phyloP scores from a whole-genome alignment of 225 moss, liverwort and hornwort genomes.

The Pseudoscleropodium purum region DNA sequence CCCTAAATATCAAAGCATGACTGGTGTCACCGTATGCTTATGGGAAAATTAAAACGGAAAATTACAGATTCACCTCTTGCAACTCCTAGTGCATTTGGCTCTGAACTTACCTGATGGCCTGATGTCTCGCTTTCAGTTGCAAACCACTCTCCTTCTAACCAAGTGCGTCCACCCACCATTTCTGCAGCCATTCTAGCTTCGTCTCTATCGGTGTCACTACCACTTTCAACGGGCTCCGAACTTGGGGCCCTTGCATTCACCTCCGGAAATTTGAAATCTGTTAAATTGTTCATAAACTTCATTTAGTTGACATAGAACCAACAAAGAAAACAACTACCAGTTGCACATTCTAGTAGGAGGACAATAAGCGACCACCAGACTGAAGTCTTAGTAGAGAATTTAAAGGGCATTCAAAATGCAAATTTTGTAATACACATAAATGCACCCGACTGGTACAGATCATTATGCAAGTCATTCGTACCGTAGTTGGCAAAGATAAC shows the following conservation, averaged over 20 bases:
- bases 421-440: neutral
- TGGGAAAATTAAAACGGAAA: neutral
- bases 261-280: conserved; percentile 17
- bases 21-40: neutral
- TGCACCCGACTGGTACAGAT: neutral
- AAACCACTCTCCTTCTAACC: conserved; percentile 84
- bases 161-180: conserved; percentile 44
- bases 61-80: neutral
- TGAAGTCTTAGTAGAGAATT: neutral
- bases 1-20: conserved; percentile 31
- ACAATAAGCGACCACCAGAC: neutral
- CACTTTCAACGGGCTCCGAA: conserved; percentile 48
- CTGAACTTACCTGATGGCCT: conserved; percentile 48
- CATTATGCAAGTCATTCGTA: neutral
- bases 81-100: neutral
- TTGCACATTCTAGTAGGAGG: neutral
- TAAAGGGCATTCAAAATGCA: neutral
- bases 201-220: conserved; percentile 63
- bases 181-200: conserved; percentile 69
- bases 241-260: conserved; percentile 24
- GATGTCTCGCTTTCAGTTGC: conserved; percentile 43
- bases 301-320: neutral
- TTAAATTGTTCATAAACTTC: neutral
- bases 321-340: neutral
- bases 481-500: neutral